Conservation (phyloP, 148 eudicot genomes). For the Amaranthus cruentus region DNA sequence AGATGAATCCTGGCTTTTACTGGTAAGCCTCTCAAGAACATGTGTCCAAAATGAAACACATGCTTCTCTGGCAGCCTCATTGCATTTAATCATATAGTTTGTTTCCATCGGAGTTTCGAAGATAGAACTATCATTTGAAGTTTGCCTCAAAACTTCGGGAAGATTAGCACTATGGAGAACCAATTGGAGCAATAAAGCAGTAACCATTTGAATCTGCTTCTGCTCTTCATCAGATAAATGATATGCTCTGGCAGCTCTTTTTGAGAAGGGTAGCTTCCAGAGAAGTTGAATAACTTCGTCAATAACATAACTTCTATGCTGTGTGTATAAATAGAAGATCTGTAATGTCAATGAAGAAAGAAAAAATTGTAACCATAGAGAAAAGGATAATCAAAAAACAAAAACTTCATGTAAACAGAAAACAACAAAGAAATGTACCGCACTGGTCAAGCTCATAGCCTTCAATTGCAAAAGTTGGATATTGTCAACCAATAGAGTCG, state of each 20-base stretch:
- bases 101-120: conserved; percentile 59
- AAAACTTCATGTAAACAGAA: not conserved
- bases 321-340: conserved; percentile 75
- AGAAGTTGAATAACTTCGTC: conserved; percentile 84
- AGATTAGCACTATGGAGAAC: conserved; percentile 86
- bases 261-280: conserved; percentile 74
- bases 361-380: conserved; percentile 7
- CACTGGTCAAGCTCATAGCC: conserved; percentile 76
- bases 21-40: conserved; percentile 77
- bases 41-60: conserved; percentile 93
- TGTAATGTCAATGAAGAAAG: conserved; percentile 32
- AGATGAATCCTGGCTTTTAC: conserved; percentile 81
- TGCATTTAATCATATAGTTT: conserved; percentile 54
- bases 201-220: conserved; percentile 85
- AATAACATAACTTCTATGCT: conserved; percentile 80
- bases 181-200: conserved; percentile 80
- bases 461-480: conserved; percentile 93
- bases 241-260: conserved; percentile 72
- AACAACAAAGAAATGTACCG: conserved; percentile 45
- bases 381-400: not conserved
- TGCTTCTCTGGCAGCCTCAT: conserved; percentile 84
- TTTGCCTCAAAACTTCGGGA: conserved; percentile 71
- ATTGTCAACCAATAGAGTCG: conserved; percentile 86
- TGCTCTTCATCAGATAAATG: conserved; percentile 96
- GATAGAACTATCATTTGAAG: conserved; percentile 40